phyloP scores from a whole-genome alignment of 202 grass and related monocot genomes.

The Schoenoplectus triqueter region DNA sequence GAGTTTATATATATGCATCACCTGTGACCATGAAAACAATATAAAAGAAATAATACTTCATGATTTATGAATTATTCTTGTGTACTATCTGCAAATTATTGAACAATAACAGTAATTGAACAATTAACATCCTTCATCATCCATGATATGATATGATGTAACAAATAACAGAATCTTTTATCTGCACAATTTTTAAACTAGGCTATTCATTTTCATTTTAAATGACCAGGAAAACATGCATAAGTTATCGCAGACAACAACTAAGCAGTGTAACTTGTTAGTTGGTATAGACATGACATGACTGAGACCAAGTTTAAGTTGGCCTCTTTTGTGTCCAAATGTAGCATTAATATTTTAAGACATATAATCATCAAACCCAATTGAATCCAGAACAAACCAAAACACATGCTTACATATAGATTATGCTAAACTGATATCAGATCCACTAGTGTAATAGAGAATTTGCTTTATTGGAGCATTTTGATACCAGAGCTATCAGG shows the following conservation, averaged over 20 bases:
- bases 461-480: neutral
- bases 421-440: neutral
- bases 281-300: neutral
- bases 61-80: neutral
- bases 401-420: conserved; percentile 5
- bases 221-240: neutral
- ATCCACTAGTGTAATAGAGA: neutral
- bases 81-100: neutral
- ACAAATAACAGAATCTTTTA: neutral
- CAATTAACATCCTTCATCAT: neutral
- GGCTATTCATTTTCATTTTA: neutral
- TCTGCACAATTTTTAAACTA: neutral
- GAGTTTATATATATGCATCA: conserved; percentile 11
- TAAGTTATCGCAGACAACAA: conserved; percentile 9
- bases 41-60: neutral
- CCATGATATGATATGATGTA: neutral
- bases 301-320: neutral
- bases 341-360: neutral
- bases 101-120: neutral
- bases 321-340: neutral
- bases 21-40: neutral
- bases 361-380: conserved; percentile 13
- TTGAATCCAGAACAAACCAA: neutral
- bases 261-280: neutral
- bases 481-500: neutral